Evolutionary conservation across 2,329 filamentous ascomycete genomes (phyloP), one percentile per base, ranked within the genome.

Genomic region (Aspergillus cejpii): DNA sequence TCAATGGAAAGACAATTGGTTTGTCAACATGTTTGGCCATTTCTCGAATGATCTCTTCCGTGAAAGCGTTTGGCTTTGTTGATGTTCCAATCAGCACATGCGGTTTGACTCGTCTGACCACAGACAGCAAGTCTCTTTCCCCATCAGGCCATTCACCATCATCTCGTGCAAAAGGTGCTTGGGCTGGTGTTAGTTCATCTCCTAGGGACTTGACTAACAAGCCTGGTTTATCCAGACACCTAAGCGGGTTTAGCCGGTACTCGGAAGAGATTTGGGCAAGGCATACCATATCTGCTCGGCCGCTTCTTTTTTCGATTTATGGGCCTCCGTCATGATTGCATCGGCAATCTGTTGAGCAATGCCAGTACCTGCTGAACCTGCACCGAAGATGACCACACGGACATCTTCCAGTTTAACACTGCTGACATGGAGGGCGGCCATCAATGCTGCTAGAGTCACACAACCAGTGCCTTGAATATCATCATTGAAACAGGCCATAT

Each of bases 381-480:
- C 77, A 1, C 89, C 89, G 50, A 90, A 94, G 26, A 91, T 69
- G 0, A 94, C 76, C 45, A 92, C 74, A 23, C 83, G 77, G 11
- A 86, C 66, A 47, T 94, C 86, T 6, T 72, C 67, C 31, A 94
- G 71, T 41, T 83, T 79, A 42, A 83, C 69, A 2, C 80, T 74
- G 48, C 75, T 81, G 6, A 91, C 81, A 48, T 86, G 79, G 6
- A 90, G 71, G 0, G 79, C 88, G 0, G 87, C 80, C 71, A 87
- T 81, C 50, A 94, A 83, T 1, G 85, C 88, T 0, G 88, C 88
- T 0, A 94, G 75, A 0, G 89, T 91, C 1, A 94, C 87, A 47
- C 86, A 91, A 0, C 88, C 89, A 0, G 89, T 94, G 1, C 88
- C 89, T 64, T 94, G 88, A 0, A 94, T 82, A 62, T 94, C 88